Conservation (phyloP, 495 filamentous ascomycete genomes). For the Chaetomidium leptoderma region DNA sequence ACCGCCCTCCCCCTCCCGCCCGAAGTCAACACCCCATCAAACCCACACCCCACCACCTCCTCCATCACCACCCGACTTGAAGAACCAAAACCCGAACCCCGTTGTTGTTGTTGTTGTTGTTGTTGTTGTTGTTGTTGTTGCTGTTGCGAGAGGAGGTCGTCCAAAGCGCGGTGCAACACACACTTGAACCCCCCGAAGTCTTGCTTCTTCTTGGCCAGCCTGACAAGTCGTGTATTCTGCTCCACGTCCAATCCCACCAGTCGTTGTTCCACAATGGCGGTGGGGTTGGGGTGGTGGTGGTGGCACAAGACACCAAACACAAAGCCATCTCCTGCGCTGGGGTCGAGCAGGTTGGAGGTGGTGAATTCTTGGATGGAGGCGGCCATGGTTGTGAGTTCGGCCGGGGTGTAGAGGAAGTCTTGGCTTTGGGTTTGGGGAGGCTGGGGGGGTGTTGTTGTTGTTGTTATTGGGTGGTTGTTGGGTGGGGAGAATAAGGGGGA, state of each 20-base stretch:
- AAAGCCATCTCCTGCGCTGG: constrained; percentile 40
- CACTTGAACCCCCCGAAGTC: constrained; percentile 24
- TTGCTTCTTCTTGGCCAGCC: constrained; percentile 10
- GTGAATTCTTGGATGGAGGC: constrained; percentile 29
- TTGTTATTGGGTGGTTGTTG: neutral
- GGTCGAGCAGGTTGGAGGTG: constrained; percentile 22
- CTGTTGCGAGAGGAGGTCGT: constrained; percentile 38
- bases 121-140: too few species aligned
- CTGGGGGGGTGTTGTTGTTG: neutral
- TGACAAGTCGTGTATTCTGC: constrained; percentile 25
- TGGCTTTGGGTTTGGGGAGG: too few species aligned
- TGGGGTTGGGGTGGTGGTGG: neutral
- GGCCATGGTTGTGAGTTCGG: constrained; percentile 33
- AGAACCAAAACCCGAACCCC: too few species aligned
- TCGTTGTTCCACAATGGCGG: neutral
- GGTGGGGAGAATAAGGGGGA: neutral
- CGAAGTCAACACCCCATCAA: constrained; percentile 40
- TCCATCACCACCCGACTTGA: too few species aligned
- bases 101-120: too few species aligned
- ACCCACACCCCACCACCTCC: constrained; percentile 28
- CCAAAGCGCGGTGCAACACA: constrained; percentile 43
- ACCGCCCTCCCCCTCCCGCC: constrained; percentile 36
- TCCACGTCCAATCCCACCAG: constrained; percentile 27
- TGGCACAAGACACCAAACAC: constrained; percentile 39
- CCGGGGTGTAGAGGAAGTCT: constrained; percentile 41